Conservation (phyloP, 139 green algal genomes). For the Nannochloris sp. region DNA sequence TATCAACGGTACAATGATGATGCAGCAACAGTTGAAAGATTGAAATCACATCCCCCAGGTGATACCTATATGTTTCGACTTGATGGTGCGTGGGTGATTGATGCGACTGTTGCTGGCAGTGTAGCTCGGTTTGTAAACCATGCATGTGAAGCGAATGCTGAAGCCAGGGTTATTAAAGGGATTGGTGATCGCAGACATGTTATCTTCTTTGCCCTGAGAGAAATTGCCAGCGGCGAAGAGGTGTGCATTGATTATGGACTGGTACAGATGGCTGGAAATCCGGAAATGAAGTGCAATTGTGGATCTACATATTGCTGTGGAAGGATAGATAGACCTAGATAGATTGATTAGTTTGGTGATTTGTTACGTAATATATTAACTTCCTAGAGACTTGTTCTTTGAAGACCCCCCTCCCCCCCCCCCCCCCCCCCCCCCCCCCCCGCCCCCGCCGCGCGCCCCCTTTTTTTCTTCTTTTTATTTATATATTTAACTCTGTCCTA, state of each 20-base stretch:
- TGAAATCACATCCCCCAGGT: background rate
- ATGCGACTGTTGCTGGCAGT: background rate
- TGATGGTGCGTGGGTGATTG: background rate
- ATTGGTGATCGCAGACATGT: background rate
- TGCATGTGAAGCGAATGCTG: background rate
- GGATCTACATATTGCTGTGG: no score
- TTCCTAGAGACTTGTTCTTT: no score
- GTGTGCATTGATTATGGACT: background rate
- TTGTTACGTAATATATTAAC: no score
- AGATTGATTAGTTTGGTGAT: no score
- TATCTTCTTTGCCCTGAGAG: background rate
- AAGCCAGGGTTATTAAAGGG: background rate
- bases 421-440: no score
- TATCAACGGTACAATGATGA: background rate
- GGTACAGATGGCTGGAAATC: no score
- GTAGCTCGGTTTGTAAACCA: slow-evolving; percentile 5
- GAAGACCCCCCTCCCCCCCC: no score
- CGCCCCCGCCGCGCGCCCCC: no score
- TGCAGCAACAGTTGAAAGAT: background rate
- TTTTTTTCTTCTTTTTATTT: no score
- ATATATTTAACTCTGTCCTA: no score
- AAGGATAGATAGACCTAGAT: no score
- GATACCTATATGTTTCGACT: background rate
- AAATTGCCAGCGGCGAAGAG: background rate
- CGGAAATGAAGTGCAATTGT: no score